Base-by-base conservation (phyloP, 306 rosid genomes). In the Fragaria nilgerrensis region DNA sequence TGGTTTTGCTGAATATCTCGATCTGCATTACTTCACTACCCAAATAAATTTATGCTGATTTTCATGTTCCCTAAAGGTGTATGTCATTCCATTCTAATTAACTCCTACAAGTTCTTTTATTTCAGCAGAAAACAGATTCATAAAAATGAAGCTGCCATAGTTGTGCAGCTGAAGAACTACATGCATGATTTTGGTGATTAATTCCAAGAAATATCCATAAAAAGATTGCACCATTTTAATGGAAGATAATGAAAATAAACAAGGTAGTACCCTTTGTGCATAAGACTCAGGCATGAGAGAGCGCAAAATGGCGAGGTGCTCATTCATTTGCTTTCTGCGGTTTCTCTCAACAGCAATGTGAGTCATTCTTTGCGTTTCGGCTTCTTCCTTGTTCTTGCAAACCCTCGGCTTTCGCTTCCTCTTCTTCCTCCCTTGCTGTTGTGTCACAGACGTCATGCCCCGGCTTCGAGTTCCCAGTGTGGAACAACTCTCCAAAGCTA, bases 341-440 rank as follows among this genome's bases (percentile, higher is more conserved):
- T 95, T 95, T 80, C 99, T 89, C 71, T 95, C 99, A 0, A 95
- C 97, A 2, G 96, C 87, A 83, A 95, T 95, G 84, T 95, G 99
- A 6, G 92, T 92, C 91, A 95, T 92, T 83, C 99, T 92, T 45
- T 95, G 99, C 1, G 90, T 88, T 82, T 95, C 99, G 56, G 97
- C 93, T 49, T 92, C 97, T 79, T 95, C 99, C 74, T 87, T 90
- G 86, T 89, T 92, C 85, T 92, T 95, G 74, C 91, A 90, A 66
- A 85, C 85, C 81, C 89, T 95, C 41, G 93, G 78, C 81, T 87
- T 90, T 43, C 97, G 87, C 77, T 85, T 92, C 75, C 98, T 87
- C 85, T 84, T 94, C 88, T 86, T 92, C 83, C 82, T 82, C 81
- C 84, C 87, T 81, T 48, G 78, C 71, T 61, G 86, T 78, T 36